phyloP scores from a whole-genome alignment of 805 yeast species.

The Starmerella tilneyi region DNA sequence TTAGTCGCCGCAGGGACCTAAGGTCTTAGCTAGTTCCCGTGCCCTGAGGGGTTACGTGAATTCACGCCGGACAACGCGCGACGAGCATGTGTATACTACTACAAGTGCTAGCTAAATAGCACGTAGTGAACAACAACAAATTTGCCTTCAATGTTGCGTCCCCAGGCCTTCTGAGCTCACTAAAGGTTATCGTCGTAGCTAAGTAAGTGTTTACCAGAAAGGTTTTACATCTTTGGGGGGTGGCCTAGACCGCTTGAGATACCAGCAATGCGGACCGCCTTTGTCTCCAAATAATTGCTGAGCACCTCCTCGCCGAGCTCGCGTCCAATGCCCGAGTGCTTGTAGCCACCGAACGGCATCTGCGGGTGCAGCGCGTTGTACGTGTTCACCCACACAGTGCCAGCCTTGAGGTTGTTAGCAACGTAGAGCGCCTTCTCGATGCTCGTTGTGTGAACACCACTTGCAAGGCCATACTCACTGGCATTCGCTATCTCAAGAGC shows the following conservation, averaged over 20 bases:
- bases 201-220: neutral
- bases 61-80: too few species aligned
- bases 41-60: too few species aligned
- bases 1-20: too few species aligned
- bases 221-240: conserved; percentile 12
- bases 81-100: too few species aligned
- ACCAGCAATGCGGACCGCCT: conserved; percentile 65
- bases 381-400: conserved; percentile 60
- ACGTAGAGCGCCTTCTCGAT: conserved; percentile 54
- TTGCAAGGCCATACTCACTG: conserved; percentile 70
- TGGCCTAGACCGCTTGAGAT: conserved; percentile 21
- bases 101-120: too few species aligned
- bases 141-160: too few species aligned
- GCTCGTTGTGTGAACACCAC: conserved; percentile 66
- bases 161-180: too few species aligned
- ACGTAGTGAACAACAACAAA: too few species aligned
- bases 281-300: conserved; percentile 58
- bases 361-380: conserved; percentile 54
- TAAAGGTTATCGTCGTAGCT: too few species aligned
- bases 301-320: conserved; percentile 71
- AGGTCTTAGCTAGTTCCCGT: too few species aligned
- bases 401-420: conserved; percentile 53
- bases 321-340: conserved; percentile 69
- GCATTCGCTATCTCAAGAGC: conserved; percentile 60
- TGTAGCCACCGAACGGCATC: conserved; percentile 75